Conservation (phyloP, 768 basidiomycete genomes). For the Xanthoconium stramineum region DNA sequence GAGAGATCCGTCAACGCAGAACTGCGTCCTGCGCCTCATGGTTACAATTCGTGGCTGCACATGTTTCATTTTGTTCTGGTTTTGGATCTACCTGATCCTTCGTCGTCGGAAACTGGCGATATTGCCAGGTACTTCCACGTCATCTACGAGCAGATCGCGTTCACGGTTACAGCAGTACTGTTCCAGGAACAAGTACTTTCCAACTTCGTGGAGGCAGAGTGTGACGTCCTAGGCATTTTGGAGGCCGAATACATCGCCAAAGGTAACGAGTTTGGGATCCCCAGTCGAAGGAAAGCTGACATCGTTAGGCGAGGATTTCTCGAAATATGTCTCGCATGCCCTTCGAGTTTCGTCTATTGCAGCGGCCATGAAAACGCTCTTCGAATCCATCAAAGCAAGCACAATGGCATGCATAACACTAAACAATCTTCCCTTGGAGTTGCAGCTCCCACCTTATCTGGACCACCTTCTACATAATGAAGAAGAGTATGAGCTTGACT, state of each 20-base stretch:
- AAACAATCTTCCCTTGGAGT: slow-evolving; percentile 74
- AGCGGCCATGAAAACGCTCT: slow-evolving; percentile 74
- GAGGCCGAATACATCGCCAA: slow-evolving; percentile 68
- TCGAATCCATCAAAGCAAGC: slow-evolving; percentile 71
- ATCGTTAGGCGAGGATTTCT: slow-evolving; percentile 54
- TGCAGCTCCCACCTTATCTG: slow-evolving; percentile 82
- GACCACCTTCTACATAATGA: slow-evolving; percentile 67
- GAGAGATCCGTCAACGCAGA: slow-evolving; percentile 37
- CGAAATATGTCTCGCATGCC: slow-evolving; percentile 53
- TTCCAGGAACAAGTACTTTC: slow-evolving; percentile 87
- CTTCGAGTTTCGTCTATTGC: slow-evolving; percentile 69
- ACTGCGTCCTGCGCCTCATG: slow-evolving; percentile 18
- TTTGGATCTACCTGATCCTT: slow-evolving; percentile 86
- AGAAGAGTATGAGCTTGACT: slow-evolving; percentile 55
- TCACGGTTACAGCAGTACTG: slow-evolving; percentile 87
- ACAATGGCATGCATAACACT: slow-evolving; percentile 77
- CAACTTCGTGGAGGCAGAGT: slow-evolving; percentile 83
- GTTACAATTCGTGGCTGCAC: slow-evolving; percentile 53
- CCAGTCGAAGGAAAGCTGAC: slow-evolving; percentile 5
- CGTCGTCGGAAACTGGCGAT: slow-evolving; percentile 76
- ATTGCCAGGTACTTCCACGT: slow-evolving; percentile 78
- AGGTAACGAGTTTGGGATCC: slow-evolving; percentile 48
- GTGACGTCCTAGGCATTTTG: slow-evolving; percentile 63
- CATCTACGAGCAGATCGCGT: slow-evolving; percentile 85
- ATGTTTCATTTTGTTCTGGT: slow-evolving; percentile 87